Conservation (phyloP, 495 filamentous ascomycete genomes). For the Jackrogersella multiformis region DNA sequence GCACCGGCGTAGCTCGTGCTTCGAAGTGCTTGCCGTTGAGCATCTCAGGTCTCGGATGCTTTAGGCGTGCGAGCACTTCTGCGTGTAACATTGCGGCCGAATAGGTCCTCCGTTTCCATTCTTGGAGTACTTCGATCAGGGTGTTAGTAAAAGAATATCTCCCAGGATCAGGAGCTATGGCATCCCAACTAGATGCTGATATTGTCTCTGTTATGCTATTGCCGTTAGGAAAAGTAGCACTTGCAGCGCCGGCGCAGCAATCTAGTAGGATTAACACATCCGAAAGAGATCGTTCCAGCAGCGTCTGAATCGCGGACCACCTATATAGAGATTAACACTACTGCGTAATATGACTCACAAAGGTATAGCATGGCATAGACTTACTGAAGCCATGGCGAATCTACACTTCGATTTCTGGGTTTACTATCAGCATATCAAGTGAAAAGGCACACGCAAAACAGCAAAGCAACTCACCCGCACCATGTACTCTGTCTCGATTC, state of each 20-base stretch:
- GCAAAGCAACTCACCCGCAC: constrained; percentile 54
- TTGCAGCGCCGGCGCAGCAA: constrained; percentile 62
- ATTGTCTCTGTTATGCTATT: constrained; percentile 63
- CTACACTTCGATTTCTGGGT: constrained; percentile 47
- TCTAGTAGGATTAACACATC: constrained; percentile 64
- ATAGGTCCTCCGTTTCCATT: constrained; percentile 58
- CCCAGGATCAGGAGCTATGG: constrained; percentile 61
- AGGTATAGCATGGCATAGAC: constrained; percentile 16
- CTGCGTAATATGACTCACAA: constrained; percentile 2
- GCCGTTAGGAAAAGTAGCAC: constrained; percentile 58
- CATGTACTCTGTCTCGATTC: constrained; percentile 62
- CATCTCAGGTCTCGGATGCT: constrained; percentile 60
- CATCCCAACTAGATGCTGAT: constrained; percentile 63
- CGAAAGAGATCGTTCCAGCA: constrained; percentile 61
- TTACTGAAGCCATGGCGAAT: constrained; percentile 57
- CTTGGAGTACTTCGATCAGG: constrained; percentile 60
- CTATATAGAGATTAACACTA: constrained; percentile 25
- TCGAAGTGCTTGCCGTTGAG: constrained; percentile 61
- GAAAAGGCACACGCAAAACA: neutral
- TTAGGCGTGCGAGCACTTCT: constrained; percentile 60
- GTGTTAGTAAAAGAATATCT: constrained; percentile 62
- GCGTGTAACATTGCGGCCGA: constrained; percentile 63
- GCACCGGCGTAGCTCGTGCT: constrained; percentile 59
- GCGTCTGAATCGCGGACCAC: constrained; percentile 64
- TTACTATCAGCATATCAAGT: constrained; percentile 9